Evolutionary conservation across 2,329 filamentous ascomycete species (phyloP), one percentile per base, ranked within the genome.

Genomic region (Aspergillus vadensis): DNA sequence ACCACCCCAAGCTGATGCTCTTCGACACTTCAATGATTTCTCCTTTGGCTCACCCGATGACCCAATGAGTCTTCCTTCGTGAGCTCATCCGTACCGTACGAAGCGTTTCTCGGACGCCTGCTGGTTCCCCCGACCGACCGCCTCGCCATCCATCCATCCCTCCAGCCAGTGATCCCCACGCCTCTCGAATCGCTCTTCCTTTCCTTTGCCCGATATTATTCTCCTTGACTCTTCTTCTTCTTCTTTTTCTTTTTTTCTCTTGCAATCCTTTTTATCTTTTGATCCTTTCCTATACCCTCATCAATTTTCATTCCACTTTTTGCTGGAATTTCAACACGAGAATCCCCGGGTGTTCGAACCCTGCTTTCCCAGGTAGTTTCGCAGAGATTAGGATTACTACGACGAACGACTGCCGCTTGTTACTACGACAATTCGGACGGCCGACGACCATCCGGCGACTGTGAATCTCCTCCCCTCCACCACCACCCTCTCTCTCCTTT

Each of bases 81-180:
- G 47, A 50, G 47, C 25, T 30, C 47, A 17, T 50, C 25, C 47
- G 47, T 30, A 50, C 47, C 25, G 25, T 50, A 30, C 47, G 27
- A 27, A 15, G n/a, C 25, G 47, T 30, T 30, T 30, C 25, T 21
- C 17, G 39, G 39, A 43, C 39, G 39, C 41, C n/a, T 36, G 32
- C 32, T 36, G 32, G 32, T 19, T 44, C 49, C 63, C 62, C 68
- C 65, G 62, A 61, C 66, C 66, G 66, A 68, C 70, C 65, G 63
- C 65, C 69, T 69, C 69, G 63, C 62, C 62, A 56, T 63, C 55
- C 53, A 67, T 69, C 65, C 53, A 67, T 69, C 65, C 60, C 30
- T 30, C 25, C 67, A 66, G 21, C 39, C 51, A 14, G 27, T 58
- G 44, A 48, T 56, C 52, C 57, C 47, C 39, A 60, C 58, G 27